Evolutionary conservation across 139 green algal species (phyloP), one percentile per base, ranked within the genome.

Genomic region (Micromonas pusilla): DNA sequence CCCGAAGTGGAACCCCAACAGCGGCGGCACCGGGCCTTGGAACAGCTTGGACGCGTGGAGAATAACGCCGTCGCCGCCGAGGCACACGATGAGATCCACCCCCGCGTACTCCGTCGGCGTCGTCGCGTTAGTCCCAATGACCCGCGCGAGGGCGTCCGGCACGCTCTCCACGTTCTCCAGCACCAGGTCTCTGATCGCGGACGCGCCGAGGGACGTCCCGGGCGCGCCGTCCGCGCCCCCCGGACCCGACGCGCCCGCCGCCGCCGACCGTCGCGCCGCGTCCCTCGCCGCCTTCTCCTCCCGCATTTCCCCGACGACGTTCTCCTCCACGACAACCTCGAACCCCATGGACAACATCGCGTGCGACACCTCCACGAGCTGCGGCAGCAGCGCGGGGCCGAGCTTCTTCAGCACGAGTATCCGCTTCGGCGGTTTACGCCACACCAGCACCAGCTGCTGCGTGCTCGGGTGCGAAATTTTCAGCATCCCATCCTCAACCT

Each of bases 391-490:
- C 67, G 93, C 95, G 21, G 89, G 67, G 0, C 95, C 95, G 26
- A 98, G 81, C 84, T 98, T 99, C 84, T 96, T 98, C 21, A 99
- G 85, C 31, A 99, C 80, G 86, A 99, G 91, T 1, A 96, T 93
- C 31, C 89, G 96, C 84, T 71, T 88, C 0, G 95, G 95, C 30
- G 81, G 80, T 0, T 88, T 82, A 71, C 94, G 90, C 95, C 95
- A 99, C 36, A 98, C 91, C 13, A 99, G 88, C 54, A 98, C 84
- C 68, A 98, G 90, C 81, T 99, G 94, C 84, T 99, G 94, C 2
- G 92, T 97, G 85, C 80, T 92, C 34, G 95, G 92, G 74, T 93
- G 89, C 0, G 90, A 87, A 80, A 99, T 97, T 31, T 88, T 84
- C 19, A 99, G 83, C 52, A 87, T 91, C 45, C 87, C 70, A 0